Evolutionary conservation across 139 green algal genomes (phyloP).

Genomic region (Volvox africanus): DNA sequence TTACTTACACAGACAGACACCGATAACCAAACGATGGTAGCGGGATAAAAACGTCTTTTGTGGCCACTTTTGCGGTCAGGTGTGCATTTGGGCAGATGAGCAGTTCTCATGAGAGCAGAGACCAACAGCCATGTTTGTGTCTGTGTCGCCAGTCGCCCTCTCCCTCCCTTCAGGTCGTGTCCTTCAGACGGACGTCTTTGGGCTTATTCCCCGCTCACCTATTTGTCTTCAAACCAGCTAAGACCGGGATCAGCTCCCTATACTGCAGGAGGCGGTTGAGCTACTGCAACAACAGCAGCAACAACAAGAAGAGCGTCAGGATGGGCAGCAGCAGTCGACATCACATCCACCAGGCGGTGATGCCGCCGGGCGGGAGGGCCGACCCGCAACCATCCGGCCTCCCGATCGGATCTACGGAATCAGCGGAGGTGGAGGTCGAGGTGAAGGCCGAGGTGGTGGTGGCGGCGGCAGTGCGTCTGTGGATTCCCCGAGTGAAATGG

Average conservation of each 20-base stretch:
- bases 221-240: too few relatives aligned
- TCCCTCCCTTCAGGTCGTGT: too few relatives aligned
- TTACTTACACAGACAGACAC: too few relatives aligned
- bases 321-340: background rate
- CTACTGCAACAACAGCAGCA: conserved; percentile 7
- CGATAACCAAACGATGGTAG: too few relatives aligned
- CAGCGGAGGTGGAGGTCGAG: background rate
- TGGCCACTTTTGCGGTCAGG: too few relatives aligned
- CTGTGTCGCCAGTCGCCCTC: too few relatives aligned
- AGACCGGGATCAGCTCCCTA: background rate
- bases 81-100: too few relatives aligned
- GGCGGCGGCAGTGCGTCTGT: background rate
- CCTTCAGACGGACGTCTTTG: too few relatives aligned
- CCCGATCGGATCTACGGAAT: background rate
- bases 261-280: background rate
- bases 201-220: too few relatives aligned
- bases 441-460: background rate
- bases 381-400: background rate
- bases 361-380: background rate
- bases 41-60: too few relatives aligned
- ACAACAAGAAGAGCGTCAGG: background rate
- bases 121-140: too few relatives aligned
- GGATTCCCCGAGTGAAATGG: background rate
- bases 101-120: too few relatives aligned
- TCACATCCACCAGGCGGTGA: background rate